These are phyloP conservation scores for Candida nitratophila DNA, from an alignment of 805 yeast species.

Conservation along the genomic window DNA sequence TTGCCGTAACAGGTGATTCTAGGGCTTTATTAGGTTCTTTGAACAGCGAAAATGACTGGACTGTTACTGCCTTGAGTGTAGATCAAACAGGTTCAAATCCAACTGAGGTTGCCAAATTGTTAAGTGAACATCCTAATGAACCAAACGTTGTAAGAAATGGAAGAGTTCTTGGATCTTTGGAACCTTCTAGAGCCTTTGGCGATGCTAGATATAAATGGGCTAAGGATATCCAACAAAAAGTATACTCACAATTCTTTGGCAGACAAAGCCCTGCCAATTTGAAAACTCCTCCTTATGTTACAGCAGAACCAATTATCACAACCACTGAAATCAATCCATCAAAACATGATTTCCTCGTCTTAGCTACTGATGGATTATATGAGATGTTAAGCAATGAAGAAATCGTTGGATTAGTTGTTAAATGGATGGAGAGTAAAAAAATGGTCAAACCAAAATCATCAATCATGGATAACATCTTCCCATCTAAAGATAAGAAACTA, in stretches of 20 bases:
- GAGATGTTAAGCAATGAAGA: conserved; percentile 91
- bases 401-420: conserved; percentile 83
- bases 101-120: conserved; percentile 75
- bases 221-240: conserved; percentile 59
- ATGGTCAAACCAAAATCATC: conserved; percentile 46
- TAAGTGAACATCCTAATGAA: conserved; percentile 87
- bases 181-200: conserved; percentile 95
- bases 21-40: conserved; percentile 81
- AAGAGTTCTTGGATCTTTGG: conserved; percentile 85
- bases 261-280: conserved; percentile 65
- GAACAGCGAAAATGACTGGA: conserved; percentile 65
- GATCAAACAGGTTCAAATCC: conserved; percentile 95
- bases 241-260: conserved; percentile 76
- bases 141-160: conserved; percentile 79
- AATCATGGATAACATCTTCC: conserved; percentile 33
- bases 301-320: conserved; percentile 91
- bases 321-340: conserved; percentile 67
- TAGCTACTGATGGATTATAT: conserved; percentile 92
- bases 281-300: conserved; percentile 92
- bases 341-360: conserved; percentile 76
- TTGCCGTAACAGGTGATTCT: conserved; percentile 96
- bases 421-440: conserved; percentile 80
- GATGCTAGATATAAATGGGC: conserved; percentile 92
- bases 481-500: conserved; percentile 32
- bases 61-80: conserved; percentile 74